A percentile compares a stretch with the other conserved stretches of the same genome.
These are phyloP conservation scores for Pelargonium exstipulatum DNA, from an alignment of 441 rosid species.

Conservation along the genomic window DNA sequence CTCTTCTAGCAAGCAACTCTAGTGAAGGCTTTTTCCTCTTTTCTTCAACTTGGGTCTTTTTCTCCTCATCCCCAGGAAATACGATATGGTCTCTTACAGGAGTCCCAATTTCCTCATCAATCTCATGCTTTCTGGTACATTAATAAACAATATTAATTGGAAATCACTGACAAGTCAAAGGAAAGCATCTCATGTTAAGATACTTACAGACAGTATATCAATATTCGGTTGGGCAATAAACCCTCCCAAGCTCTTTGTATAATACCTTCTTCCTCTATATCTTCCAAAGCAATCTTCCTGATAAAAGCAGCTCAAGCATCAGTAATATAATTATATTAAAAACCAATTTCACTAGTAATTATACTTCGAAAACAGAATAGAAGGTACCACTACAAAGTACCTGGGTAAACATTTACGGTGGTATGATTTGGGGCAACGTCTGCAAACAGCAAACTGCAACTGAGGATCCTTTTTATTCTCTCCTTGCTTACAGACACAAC, in stretches of 20 bases:
- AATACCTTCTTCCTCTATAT: slow-evolving; percentile 37
- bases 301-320: slow-evolving; percentile 13
- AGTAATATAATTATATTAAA: background rate
- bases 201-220: slow-evolving; percentile 85
- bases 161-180: slow-evolving; percentile 9
- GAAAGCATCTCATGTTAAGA: slow-evolving; percentile 14
- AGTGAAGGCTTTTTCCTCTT: slow-evolving; percentile 30
- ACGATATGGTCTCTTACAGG: slow-evolving; percentile 68
- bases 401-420: slow-evolving; percentile 90
- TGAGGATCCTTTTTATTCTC: slow-evolving; percentile 56
- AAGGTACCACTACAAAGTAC: slow-evolving; percentile 28
- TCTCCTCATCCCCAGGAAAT: slow-evolving; percentile 51
- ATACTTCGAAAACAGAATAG: background rate
- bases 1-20: slow-evolving; percentile 33
- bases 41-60: slow-evolving; percentile 24
- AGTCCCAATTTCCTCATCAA: slow-evolving; percentile 57
- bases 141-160: slow-evolving; percentile 21
- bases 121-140: slow-evolving; percentile 62
- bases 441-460: slow-evolving; percentile 81
- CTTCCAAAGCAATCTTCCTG: slow-evolving; percentile 53
- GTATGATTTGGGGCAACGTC: slow-evolving; percentile 89
- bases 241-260: slow-evolving; percentile 71
- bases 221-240: slow-evolving; percentile 60
- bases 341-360: background rate
- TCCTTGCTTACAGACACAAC: slow-evolving; percentile 58